Base-by-base conservation (phyloP, 2,329 filamentous ascomycete genomes). In the Byssothecium circinans region DNA sequence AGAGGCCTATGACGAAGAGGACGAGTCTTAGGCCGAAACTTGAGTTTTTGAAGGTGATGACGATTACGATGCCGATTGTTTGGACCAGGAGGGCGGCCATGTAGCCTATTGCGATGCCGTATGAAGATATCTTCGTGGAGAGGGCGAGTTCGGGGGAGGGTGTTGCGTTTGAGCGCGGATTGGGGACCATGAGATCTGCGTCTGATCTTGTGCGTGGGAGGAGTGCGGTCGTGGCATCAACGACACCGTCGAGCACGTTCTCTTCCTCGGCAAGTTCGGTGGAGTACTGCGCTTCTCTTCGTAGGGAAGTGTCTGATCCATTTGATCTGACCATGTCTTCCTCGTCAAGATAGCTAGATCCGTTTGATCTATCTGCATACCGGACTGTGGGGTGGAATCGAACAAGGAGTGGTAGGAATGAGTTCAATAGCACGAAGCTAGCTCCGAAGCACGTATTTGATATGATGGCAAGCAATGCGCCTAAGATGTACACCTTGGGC, bases 391-490 rank as follows among this genome's bases (percentile, higher is more conserved):
- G 89, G 69, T 97, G 91, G 65, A 95, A 85, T 38, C 92, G 83
- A 47, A 97, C 94, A 8, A 99, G 80, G 8, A 99, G 77, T 0
- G 94, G 94, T 35, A 99, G 76, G 63, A 96, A 99, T 0, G 91
- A 96, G 73, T 99, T 99, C 37, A 99, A 76, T 11, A 99, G 80
- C 2, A 99, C 94, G 69, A 96, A 97, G 0, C 91, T 96, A 14
- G 91, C 91, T 18, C 94, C 94, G 65, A 96, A 95, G 36, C 90
- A 92, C 1, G 90, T 95, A 68, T 97, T 97, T 29, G 91, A 88
- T 41, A 97, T 77, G 55, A 97, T 89, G 23, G 94, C 91, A 50
- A 96, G 79, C 2, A 97, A 56, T 3, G 88, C 89, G 36, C 88
- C 92, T 10, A 97, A 71, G 2, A 96, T 65, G 65, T 96, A 97